phyloP scores from a whole-genome alignment of 306 rosid species.

The Sophora flavescens region DNA sequence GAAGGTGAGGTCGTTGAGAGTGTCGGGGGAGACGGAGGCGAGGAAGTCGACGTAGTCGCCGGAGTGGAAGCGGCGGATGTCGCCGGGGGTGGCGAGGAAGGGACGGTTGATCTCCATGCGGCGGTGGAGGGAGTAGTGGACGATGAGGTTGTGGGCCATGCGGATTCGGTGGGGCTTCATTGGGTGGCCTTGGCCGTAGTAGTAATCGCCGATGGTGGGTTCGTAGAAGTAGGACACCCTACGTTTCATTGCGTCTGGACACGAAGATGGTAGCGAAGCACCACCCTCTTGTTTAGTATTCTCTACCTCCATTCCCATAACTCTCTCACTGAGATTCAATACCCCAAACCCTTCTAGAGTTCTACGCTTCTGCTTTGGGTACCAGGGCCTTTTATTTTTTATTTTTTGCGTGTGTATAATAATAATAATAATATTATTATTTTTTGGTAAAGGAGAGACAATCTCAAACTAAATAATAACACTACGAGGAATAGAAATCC shows the following conservation, averaged over 20 bases:
- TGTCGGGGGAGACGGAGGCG: constrained; percentile 66
- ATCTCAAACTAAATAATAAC: too few relatives aligned
- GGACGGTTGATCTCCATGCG: constrained; percentile 88
- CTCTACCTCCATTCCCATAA: constrained; percentile 47
- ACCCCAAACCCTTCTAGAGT: background rate
- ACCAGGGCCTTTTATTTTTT: too few relatives aligned
- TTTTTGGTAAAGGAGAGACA: too few relatives aligned
- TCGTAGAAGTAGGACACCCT: constrained; percentile 84
- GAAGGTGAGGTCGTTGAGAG: constrained; percentile 54
- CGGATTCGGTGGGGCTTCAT: constrained; percentile 90
- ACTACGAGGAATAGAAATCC: too few relatives aligned
- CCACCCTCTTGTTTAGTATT: constrained; percentile 38
- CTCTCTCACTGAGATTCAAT: background rate
- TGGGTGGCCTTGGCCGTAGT: constrained; percentile 87
- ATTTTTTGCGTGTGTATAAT: too few relatives aligned
- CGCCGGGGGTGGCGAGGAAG: constrained; percentile 63
- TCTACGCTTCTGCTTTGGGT: background rate
- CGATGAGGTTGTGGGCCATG: constrained; percentile 81
- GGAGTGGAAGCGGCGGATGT: constrained; percentile 72
- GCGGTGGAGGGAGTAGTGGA: constrained; percentile 81
- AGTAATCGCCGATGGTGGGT: constrained; percentile 79
- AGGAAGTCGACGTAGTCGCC: constrained; percentile 75
- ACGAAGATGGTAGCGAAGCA: constrained; percentile 62
- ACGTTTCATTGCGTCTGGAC: constrained; percentile 66
- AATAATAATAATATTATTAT: too few relatives aligned